A percentile compares a stretch with the other conserved stretches of the same genome.
phyloP scores from a whole-genome alignment of 2,329 filamentous ascomycete species.

The Colletotrichum endophyticum region DNA sequence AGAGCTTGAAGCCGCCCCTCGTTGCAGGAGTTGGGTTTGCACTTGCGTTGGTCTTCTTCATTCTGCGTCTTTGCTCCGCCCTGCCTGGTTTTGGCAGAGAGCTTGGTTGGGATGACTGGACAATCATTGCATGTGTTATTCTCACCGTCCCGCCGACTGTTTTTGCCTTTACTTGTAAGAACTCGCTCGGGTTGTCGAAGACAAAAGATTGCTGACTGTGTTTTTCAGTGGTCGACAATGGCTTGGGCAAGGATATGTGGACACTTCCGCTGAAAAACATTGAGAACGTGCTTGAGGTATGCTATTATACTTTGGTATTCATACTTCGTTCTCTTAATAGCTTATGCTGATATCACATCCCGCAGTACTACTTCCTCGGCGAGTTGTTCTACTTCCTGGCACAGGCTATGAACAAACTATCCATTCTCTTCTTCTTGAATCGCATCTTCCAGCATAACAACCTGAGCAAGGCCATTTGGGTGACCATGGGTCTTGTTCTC shows the following conservation, averaged over 20 bases:
- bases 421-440: slow-evolving; percentile 34
- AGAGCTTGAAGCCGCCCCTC: slow-evolving; percentile 26
- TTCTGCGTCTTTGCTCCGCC: slow-evolving; percentile 30
- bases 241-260: slow-evolving; percentile 43
- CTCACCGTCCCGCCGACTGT: slow-evolving; percentile 27
- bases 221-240: slow-evolving; percentile 26
- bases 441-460: slow-evolving; percentile 31
- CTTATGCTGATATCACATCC: fast-evolving
- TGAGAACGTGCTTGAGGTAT: slow-evolving; percentile 26
- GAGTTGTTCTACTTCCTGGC: slow-evolving; percentile 34
- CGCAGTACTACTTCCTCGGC: slow-evolving; percentile 29
- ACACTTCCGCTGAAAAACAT: slow-evolving; percentile 29
- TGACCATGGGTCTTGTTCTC: background rate
- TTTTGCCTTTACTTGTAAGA: background rate
- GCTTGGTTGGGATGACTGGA: slow-evolving; percentile 42
- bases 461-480: background rate
- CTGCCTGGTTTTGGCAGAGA: slow-evolving; percentile 25
- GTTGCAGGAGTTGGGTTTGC: slow-evolving; percentile 29
- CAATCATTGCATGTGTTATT: slow-evolving; percentile 33
- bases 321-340: slow-evolving; percentile 15
- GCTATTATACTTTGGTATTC: background rate
- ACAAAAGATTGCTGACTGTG: slow-evolving; percentile 20
- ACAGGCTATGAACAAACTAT: slow-evolving; percentile 32
- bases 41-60: slow-evolving; percentile 30
- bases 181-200: too few species aligned